Evolutionary conservation across 2,329 filamentous ascomycete genomes (phyloP).

Genomic region (Didymella segeticola): DNA sequence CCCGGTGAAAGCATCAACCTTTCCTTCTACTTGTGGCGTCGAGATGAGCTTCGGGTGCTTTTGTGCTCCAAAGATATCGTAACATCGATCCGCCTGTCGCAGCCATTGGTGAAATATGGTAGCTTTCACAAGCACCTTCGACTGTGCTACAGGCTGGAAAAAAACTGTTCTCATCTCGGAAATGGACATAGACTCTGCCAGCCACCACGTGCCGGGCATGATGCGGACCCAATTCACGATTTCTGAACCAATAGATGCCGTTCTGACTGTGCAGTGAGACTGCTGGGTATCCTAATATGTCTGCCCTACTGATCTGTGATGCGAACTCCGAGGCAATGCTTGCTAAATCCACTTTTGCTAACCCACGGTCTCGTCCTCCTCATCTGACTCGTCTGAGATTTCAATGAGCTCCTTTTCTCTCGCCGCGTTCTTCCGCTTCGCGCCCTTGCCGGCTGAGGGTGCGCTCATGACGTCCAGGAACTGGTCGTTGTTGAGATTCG

Average conservation of each 20-base stretch:
- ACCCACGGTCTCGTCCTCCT: constrained; percentile 21
- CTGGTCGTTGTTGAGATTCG: constrained; percentile 62
- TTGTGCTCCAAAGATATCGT: too few relatives aligned
- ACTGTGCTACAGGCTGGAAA: background rate
- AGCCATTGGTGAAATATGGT: background rate
- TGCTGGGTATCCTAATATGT: constrained; percentile 22
- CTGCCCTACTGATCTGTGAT: background rate
- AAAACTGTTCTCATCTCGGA: background rate
- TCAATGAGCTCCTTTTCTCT: constrained; percentile 36
- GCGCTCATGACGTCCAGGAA: constrained; percentile 70
- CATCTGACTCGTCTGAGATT: constrained; percentile 44
- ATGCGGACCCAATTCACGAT: background rate
- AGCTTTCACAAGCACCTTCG: background rate
- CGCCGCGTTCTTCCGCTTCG: constrained; percentile 47
- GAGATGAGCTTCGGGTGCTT: too few relatives aligned
- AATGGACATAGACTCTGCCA: background rate
- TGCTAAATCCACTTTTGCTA: constrained; percentile 16
- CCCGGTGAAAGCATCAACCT: too few relatives aligned
- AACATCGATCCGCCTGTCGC: background rate
- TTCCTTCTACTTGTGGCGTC: too few relatives aligned
- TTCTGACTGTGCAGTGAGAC: constrained; percentile 5
- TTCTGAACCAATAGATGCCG: background rate
- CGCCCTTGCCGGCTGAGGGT: constrained; percentile 49
- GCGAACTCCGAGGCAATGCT: constrained; percentile 10
- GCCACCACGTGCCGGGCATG: background rate